Percentiles rank a stretch among this genome's conserved stretches.
Evolutionary conservation across 108 stramenopile species (phyloP).

Genomic region (Pinguiococcus pyrenoidosus): DNA sequence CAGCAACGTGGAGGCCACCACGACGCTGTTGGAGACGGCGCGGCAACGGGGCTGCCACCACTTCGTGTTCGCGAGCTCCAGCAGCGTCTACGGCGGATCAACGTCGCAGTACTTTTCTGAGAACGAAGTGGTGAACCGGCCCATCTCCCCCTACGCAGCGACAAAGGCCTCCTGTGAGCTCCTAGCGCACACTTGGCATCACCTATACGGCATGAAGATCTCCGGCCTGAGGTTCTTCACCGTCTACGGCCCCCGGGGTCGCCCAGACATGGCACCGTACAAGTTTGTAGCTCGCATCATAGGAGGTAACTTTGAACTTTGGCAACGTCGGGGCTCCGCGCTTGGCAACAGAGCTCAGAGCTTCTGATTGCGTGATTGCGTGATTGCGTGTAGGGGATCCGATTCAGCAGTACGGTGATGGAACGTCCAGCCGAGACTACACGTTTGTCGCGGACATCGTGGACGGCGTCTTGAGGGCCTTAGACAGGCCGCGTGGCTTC

Average conservation of each 20-base stretch:
- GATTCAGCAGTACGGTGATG: slow-evolving; percentile 89
- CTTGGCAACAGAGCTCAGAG: too few relatives aligned
- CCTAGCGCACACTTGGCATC: slow-evolving; percentile 53
- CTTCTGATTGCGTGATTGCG: too few relatives aligned
- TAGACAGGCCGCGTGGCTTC: slow-evolving; percentile 81
- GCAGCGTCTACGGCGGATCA: slow-evolving; percentile 1
- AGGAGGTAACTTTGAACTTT: too few relatives aligned
- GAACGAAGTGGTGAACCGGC: slow-evolving; percentile 47
- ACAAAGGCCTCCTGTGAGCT: slow-evolving; percentile 62
- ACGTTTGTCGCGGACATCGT: slow-evolving; percentile 85
- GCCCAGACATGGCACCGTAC: slow-evolving; percentile 14
- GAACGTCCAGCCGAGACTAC: slow-evolving; percentile 67
- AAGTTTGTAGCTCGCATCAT: too few relatives aligned
- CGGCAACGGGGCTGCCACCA: not conserved
- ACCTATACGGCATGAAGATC: slow-evolving; percentile 49
- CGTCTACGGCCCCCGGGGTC: slow-evolving; percentile 68
- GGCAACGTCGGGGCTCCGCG: too few relatives aligned
- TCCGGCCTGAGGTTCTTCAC: slow-evolving; percentile 66
- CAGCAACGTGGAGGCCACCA: slow-evolving; percentile 2
- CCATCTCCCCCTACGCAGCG: slow-evolving; percentile 49
- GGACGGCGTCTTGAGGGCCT: slow-evolving; percentile 69
- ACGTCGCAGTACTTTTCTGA: slow-evolving; percentile 34
- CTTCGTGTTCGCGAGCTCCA: slow-evolving; percentile 1
- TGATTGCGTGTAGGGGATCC: too few relatives aligned
- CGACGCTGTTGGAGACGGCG: not conserved